Evolutionary conservation across 441 rosid genomes (phyloP), one percentile per base, ranked within the genome.

Genomic region (Pelargonium cotyledonis): DNA sequence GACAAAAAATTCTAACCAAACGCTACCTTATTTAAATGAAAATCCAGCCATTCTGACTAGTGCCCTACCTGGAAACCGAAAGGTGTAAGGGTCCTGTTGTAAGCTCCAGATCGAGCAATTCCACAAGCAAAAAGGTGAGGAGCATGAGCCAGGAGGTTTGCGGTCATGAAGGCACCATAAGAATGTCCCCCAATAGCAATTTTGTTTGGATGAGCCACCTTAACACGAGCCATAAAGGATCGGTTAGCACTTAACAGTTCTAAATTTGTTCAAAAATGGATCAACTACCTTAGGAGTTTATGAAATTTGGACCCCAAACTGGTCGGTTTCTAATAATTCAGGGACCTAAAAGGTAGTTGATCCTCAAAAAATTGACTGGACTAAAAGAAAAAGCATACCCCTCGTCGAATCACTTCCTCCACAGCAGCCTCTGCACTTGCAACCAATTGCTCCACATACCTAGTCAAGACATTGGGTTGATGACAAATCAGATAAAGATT

Each of bases 101-200:
- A 91, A 79, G 99, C 99, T 62, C 99, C 97, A 64, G 99, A 94
- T 23, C 99, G 92, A 75, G 97, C 99, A 65, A 94, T 81, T 70
- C 97, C 97, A 63, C 99, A 91, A 68, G 85, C 74, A 88, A 94
- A 94, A 75, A 94, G 93, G 81, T 94, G 94, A 74, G 99, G 95
- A 73, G 99, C 97, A 77, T 91, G 96, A 49, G 96, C 99, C 71
- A 91, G 84, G 67, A 94, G 97, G 81, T 94, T 94, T 70, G 95
- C 96, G 15, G 97, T 84, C 99, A 94, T 91, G 80, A 94, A 94
- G 76, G 99, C 99, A 71, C 99, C 99, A 80, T 94, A 94, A 4
- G 97, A 91, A 83, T 94, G 99, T 69, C 99, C 99, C 29, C 99
- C 97, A 76, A 94, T 83, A 69, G 96, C 90, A 73, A 94, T 88